Base-by-base conservation (phyloP, 2,329 filamentous ascomycete genomes). In the Conoideocrella luteorostrata region DNA sequence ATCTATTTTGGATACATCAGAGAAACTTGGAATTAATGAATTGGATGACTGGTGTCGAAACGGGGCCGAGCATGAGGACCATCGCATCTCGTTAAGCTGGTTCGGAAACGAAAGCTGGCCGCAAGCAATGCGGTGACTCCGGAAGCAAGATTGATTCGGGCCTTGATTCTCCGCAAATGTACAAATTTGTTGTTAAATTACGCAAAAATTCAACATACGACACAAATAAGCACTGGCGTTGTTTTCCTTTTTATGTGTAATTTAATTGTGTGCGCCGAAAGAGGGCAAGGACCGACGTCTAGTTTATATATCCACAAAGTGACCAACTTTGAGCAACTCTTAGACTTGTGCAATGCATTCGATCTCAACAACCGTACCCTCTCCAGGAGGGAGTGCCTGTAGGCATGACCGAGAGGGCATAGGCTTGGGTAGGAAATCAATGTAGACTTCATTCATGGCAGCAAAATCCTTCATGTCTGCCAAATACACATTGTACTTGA, bases 401-500 rank as follows among this genome's bases (percentile, higher is more conserved):
- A 68, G 53, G 36, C 65, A 69, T 7, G 66, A 67, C 9, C 66
- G 55, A 6, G 65, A 64, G 15, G 66, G 66, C 65, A 67, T 68
- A 3, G 65, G 64, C 51, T 65, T 51, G 10, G 65, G 65, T 5
- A 67, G 50, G 32, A 67, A 67, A 2, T 63, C 62, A 40, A 67
- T 58, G 43, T 63, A 64, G 2, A 51, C 61, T 51, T 63, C 58
- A 42, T 64, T 63, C 80, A 87, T 86, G 57, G 82, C 78, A 13
- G 71, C 75, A 56, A 87, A 88, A 60, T 87, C 72, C 46, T 75
- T 77, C 82, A 87, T 87, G 53, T 82, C 75, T 40, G 78, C 75
- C 34, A 88, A 68, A 69, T 86, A 88, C 49, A 87, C 79, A 50
- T 75, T 78, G 44, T 83, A 78, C 68, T 86, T 86, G 54, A 87